Percentiles rank a stretch among this genome's conserved stretches.
These are phyloP conservation scores for Aspergillus pseudoviridinutans DNA, from an alignment of 2,329 filamentous ascomycete species.

Conservation along the genomic window DNA sequence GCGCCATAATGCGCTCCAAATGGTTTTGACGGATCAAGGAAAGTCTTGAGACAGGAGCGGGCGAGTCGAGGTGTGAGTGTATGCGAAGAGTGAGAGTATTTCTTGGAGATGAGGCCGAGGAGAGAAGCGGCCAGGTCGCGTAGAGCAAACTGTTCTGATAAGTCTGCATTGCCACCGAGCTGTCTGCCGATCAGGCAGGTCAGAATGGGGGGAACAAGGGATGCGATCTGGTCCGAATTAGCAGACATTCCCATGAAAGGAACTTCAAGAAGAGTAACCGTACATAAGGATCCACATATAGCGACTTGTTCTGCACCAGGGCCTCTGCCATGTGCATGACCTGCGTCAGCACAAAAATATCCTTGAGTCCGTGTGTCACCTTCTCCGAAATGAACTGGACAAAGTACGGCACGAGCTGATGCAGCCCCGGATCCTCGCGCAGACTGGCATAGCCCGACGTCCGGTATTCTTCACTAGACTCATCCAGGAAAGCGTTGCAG, in stretches of 20 bases:
- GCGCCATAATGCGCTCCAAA: conserved; percentile 86
- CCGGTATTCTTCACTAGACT: conserved; percentile 80
- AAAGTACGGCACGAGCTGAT: conserved; percentile 95
- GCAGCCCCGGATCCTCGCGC: conserved; percentile 82
- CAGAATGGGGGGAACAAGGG: conserved; percentile 78
- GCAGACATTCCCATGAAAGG: conserved; percentile 8
- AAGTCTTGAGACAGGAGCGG: conserved; percentile 87
- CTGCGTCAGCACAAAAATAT: conserved; percentile 80
- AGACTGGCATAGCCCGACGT: conserved; percentile 82
- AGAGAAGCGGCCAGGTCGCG: conserved; percentile 81
- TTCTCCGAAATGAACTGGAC: conserved; percentile 94
- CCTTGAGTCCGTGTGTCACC: conserved; percentile 88
- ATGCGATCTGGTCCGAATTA: conserved; percentile 47
- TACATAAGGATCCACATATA: conserved; percentile 69
- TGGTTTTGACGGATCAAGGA: conserved; percentile 80
- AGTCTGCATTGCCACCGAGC: conserved; percentile 57
- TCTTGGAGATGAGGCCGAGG: conserved; percentile 71
- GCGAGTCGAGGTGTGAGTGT: conserved; percentile 84
- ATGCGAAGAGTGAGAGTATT: conserved; percentile 76
- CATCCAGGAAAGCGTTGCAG: conserved; percentile 80
- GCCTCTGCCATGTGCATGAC: conserved; percentile 89
- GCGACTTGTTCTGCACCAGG: conserved; percentile 74
- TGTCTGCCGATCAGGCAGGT: conserved; percentile 86
- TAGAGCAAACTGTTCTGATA: conserved; percentile 67
- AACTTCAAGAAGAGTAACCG: conserved; percentile 15